These are phyloP conservation scores for Nitzschia sp. DNA, from an alignment of 108 stramenopile species.

Conservation along the genomic window DNA sequence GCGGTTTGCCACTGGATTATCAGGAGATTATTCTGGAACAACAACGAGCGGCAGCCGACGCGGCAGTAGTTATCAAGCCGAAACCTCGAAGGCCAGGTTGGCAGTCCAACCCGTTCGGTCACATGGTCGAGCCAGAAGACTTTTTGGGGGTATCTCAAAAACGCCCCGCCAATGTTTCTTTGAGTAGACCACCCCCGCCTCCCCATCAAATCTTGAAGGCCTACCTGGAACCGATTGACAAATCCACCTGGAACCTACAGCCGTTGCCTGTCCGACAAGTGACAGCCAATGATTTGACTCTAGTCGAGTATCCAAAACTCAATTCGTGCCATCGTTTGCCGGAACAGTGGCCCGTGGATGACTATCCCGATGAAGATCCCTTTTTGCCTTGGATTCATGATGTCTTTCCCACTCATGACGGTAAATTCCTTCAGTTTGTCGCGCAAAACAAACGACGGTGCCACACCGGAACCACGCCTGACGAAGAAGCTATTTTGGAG, in stretches of 20 bases:
- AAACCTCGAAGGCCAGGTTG: too few relatives aligned
- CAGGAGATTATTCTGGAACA: too few relatives aligned
- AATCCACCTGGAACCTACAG: conserved; percentile 33
- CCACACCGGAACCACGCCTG: conserved; percentile 42
- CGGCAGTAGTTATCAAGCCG: too few relatives aligned
- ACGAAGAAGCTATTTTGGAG: conserved; percentile 31
- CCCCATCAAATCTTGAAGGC: too few relatives aligned
- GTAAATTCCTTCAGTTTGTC: conserved; percentile 78
- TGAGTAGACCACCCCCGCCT: too few relatives aligned
- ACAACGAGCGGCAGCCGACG: too few relatives aligned
- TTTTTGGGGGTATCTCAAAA: too few relatives aligned
- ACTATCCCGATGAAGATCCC: conserved; percentile 74
- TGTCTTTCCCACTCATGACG: conserved; percentile 83
- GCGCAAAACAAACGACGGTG: conserved; percentile 88
- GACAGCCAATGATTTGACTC: conserved; percentile 15
- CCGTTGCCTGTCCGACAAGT: conserved; percentile 44
- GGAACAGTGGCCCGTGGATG: conserved; percentile 74
- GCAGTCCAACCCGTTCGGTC: too few relatives aligned
- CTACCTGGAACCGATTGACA: conserved; percentile 42
- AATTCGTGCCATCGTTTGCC: conserved; percentile 46
- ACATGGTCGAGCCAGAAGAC: too few relatives aligned
- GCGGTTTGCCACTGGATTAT: too few relatives aligned
- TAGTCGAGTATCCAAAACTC: conserved; percentile 25
- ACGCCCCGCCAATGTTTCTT: too few relatives aligned
- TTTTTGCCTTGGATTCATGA: conserved; percentile 93